Base-by-base conservation (phyloP, 768 basidiomycete species). In the Termitomyces sp. region DNA sequence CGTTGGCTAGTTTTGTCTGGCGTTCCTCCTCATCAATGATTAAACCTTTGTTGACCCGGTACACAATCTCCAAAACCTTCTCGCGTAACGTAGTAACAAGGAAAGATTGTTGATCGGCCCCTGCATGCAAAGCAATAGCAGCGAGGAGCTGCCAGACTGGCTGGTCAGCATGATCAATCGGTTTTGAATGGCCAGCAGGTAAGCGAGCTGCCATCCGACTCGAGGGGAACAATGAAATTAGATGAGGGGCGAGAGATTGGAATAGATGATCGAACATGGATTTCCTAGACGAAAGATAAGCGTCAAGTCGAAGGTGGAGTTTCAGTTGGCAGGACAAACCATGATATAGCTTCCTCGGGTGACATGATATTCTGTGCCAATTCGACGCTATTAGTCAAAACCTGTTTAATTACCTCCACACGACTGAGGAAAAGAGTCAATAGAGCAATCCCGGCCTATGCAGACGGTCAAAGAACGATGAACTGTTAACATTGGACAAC, bases 121-220 rank as follows among this genome's bases (percentile, higher is more conserved):
- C 83, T 13, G 93, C 91, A 64, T 90, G 88, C 43, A 95, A 79
- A 2, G 95, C 95, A 52, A 98, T 75, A 2, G 93, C 87, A 7
- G 94, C 92, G 38, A 97, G 82, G 79, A 95, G 92, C 69, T 91
- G 89, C 94, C 95, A 97, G n/a, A 93, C 91, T 14, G 90, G 91
- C 71, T 91, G 90, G 73, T 96, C 93, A 56, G 89, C 79, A 59
- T 82, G 78, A 69, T 91, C 89, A 35, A 81, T 79, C 1, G 79
- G 74, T 18, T 75, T 71, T 30, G 71, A 61, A 41, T 72, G 74
- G 32, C 73, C 73, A 16, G 69, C 73, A 49, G 71, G 75, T 41
- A 68, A 71, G 47, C 59, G 61, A 58, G 78, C 70, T 52, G 86
- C 64, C 55, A 79, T 84, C 55, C 94, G 87, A 18, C 89, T 87